Percentiles rank a stretch among this genome's conserved stretches.
These are phyloP conservation scores for Adansonia digitata DNA, from an alignment of 345 rosid genomes.

Conservation along the genomic window DNA sequence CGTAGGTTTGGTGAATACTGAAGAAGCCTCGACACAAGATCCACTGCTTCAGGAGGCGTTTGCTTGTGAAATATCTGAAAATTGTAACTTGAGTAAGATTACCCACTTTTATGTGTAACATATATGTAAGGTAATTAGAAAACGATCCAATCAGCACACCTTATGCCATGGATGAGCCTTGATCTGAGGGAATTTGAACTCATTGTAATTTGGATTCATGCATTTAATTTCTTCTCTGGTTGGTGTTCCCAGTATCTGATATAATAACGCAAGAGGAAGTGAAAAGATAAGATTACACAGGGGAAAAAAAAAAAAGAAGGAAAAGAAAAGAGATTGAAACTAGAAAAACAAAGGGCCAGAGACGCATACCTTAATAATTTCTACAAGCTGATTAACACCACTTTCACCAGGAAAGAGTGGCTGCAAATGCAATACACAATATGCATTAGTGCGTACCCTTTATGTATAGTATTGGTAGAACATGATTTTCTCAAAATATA, in stretches of 20 bases:
- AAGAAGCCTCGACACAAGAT: constrained; percentile 79
- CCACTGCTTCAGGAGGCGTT: constrained; percentile 75
- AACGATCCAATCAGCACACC: constrained; percentile 35
- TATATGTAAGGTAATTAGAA: background rate
- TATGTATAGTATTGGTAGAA: background rate
- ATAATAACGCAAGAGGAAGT: constrained; percentile 18
- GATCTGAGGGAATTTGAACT: constrained; percentile 96
- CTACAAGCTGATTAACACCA: constrained; percentile 93
- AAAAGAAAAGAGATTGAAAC: background rate
- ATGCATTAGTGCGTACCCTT: constrained; percentile 8
- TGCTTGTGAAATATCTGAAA: constrained; percentile 67
- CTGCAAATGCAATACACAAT: constrained; percentile 40
- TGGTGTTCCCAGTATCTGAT: constrained; percentile 88
- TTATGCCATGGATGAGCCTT: constrained; percentile 99
- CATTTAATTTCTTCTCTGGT: constrained; percentile 96
- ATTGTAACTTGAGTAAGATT: background rate
- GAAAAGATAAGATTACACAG: background rate
- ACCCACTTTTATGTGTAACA: background rate
- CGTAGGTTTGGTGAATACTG: constrained; percentile 84
- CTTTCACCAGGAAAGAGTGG: constrained; percentile 98
- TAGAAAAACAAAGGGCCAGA: background rate
- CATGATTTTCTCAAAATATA: background rate
- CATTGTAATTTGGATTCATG: constrained; percentile 96
- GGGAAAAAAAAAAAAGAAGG: background rate
- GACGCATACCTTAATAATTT: constrained; percentile 78